Base-by-base conservation (phyloP, 176 grass and related monocot species). In the Luzula sylvatica region DNA sequence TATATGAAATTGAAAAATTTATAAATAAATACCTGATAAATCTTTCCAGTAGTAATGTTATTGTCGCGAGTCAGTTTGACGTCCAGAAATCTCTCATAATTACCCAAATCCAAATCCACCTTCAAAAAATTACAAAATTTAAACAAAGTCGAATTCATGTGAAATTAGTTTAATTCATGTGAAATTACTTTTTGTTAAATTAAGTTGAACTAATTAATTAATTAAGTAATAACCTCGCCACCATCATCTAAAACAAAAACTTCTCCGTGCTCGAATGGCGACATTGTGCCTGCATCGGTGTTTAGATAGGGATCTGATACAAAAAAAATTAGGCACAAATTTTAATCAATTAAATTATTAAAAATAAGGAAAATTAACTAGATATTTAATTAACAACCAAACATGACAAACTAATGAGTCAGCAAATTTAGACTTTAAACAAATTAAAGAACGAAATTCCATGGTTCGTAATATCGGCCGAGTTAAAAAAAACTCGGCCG, bases 71-170 rank as follows among this genome's bases (percentile, higher is more conserved):
- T 98, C 58, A 98, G 69, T 70, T 83, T 98, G 60, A 98, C 76
- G 68, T 98, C 86, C 44, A 98, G 75, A 68, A 98, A 98, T 19
- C 93, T 76, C 29, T 98, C 93, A 11, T 98, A 98, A 54, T 98
- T 98, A 72, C 93, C 93, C 72, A 98, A 85, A 75, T 98, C 93
- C 69, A 92, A 72, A 65, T 98, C 93, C 54, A 92, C 93, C 93
- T 98, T 68, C 46, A 80, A 53, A 13, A 45, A 46, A 67, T 8
- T 5, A 18, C 13, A 54, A 17, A 23, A 11, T 12, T 28, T 44
- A 45, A 16, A 48, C 26, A 42, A 24, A 27, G 42, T 26, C 55
- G 65, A 51, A 57, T 79, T 56, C 63, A 23, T 40, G 77, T 38
- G 61, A 7, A 35, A 46, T 44, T 47, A 41, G 35, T 59, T 45